These are phyloP conservation scores for Phaeolepiota aurea DNA, from an alignment of 768 basidiomycete genomes.

Conservation along the genomic window DNA sequence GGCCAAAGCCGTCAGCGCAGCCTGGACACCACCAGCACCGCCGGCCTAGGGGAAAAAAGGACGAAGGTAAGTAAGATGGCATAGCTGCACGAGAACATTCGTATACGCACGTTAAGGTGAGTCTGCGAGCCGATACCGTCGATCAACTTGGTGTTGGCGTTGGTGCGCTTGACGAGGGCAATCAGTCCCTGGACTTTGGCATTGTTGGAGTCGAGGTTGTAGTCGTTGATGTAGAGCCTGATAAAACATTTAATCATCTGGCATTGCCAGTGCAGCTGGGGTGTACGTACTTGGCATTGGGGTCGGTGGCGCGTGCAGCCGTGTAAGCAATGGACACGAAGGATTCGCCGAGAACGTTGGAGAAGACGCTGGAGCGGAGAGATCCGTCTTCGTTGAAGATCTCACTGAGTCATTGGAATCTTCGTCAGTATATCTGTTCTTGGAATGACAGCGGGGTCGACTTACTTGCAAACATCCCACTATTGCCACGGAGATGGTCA, in stretches of 20 bases:
- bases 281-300: conserved; percentile 30
- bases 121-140: conserved; percentile 43
- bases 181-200: conserved; percentile 33
- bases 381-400: conserved; percentile 45
- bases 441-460: background rate
- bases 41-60: conserved; percentile 18
- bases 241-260: background rate
- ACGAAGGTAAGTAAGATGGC: background rate
- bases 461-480: conserved; percentile 38
- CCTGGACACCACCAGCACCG: conserved; percentile 29
- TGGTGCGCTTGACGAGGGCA: conserved; percentile 31
- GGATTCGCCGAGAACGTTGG: conserved; percentile 38
- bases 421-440: background rate
- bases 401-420: conserved; percentile 24
- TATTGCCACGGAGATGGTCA: conserved; percentile 5
- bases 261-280: background rate
- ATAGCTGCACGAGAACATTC: too few relatives aligned
- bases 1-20: conserved; percentile 37
- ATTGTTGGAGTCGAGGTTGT: conserved; percentile 40
- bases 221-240: conserved; percentile 36
- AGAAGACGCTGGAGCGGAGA: conserved; percentile 38
- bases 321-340: conserved; percentile 45
- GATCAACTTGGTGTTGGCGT: conserved; percentile 28
- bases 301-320: conserved; percentile 40
- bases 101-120: conserved; percentile 27